Evolutionary conservation across 2,329 filamentous ascomycete species (phyloP), one percentile per base, ranked within the genome.

Genomic region (Ceratocystis papillata): DNA sequence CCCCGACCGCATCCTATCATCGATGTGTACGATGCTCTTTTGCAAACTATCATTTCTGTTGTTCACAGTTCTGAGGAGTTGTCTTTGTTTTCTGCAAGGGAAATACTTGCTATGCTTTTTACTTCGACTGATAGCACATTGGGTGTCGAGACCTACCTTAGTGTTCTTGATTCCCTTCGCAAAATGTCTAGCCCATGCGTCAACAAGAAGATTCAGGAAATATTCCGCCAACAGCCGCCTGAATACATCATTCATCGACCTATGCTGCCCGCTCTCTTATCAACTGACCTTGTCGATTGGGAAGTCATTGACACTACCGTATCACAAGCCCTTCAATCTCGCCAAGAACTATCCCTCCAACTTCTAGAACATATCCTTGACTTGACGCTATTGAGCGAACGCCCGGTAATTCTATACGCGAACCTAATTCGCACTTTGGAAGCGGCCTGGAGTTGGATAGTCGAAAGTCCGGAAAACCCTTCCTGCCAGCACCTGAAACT

Each of bases 381-480:
- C 70, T 83, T 90, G 55, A 83, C 92, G 0, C 78, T 96, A 7
- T 82, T 96, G 62, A 89, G 84, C 70, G 89, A 91, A 61, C 84
- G 86, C 57, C 89, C 90, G 0, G 83, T 87, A 48, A 88, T 88
- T 0, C 78, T 96, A 61, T 88, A 90, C 71, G 86, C 91, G 1
- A 91, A 97, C 75, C 95, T 96, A 72, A 86, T 90, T 5, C 83
- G 85, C 69, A 95, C 90, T 67, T 80, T 96, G 65, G 87, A 93
- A 70, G 87, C 86, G 60, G 86, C 94, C 50, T 92, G 88, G 77
- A 78, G 83, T 60, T 96, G 91, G 90, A 83, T 96, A 44, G 78
- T 79, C 5, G 88, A 92, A 69, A 87, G 95, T 17, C 82, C 87
- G 0, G 80, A 80, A 50, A 80, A 89, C 2, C 73, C 78, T 25